Evolutionary conservation across 176 grass and related monocot species (phyloP).

Genomic region (Avena eriantha): DNA sequence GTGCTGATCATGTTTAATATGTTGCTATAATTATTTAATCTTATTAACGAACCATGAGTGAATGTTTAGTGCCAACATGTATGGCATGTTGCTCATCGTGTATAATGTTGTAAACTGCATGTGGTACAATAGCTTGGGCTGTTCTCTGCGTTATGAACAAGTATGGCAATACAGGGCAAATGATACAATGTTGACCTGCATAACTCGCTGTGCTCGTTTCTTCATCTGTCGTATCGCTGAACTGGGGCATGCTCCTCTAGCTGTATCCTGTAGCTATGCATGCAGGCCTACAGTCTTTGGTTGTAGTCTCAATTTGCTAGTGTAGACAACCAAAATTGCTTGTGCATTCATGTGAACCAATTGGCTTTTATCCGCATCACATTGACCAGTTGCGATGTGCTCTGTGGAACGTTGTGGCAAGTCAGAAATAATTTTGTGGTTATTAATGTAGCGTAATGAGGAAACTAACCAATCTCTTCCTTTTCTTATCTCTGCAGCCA

Average conservation of each 20-base stretch:
- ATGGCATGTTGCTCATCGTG: not conserved
- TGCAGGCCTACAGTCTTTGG: not conserved
- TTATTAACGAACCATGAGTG: not conserved
- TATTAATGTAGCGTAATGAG: not conserved
- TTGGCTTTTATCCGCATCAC: not conserved
- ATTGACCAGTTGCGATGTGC: not conserved
- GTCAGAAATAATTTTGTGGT: not conserved
- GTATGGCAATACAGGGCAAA: not conserved
- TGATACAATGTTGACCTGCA: not conserved
- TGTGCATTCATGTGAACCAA: not conserved
- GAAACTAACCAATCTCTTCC: not conserved
- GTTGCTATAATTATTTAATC: not conserved
- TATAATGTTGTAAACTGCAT: not conserved
- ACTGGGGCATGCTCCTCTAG: not conserved
- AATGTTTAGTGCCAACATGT: not conserved
- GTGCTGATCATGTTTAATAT: not conserved
- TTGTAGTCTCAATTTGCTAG: not conserved
- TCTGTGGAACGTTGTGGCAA: not conserved
- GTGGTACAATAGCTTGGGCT: not conserved
- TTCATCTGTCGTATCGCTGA: not conserved
- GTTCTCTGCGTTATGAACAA: not conserved
- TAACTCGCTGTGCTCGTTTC: not conserved
- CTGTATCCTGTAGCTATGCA: not conserved
- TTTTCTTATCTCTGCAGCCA: constrained; percentile 2
- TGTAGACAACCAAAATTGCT: not conserved